phyloP scores from a whole-genome alignment of 768 basidiomycete genomes.

The Tulasnella sp. region DNA sequence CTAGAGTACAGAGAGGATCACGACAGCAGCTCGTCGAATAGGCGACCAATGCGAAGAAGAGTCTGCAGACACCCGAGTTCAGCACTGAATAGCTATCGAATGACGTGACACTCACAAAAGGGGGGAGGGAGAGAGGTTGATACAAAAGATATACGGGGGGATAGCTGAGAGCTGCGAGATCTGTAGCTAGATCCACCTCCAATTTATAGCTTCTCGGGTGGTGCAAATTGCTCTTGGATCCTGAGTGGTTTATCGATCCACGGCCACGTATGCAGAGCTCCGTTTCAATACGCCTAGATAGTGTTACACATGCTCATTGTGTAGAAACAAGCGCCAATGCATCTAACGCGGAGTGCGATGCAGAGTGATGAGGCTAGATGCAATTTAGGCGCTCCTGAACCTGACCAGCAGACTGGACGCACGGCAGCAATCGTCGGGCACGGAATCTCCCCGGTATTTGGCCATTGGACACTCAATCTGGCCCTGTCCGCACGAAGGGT shows the following conservation, averaged over 20 bases:
- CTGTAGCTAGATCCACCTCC: not conserved
- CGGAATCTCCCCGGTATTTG: too few relatives aligned
- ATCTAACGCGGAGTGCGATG: not conserved
- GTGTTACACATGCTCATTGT: not conserved
- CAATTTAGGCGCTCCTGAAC: too few relatives aligned
- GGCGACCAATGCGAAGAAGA: not conserved
- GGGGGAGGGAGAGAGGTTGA: not conserved
- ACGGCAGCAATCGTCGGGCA: too few relatives aligned
- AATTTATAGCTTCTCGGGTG: too few relatives aligned
- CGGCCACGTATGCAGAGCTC: too few relatives aligned
- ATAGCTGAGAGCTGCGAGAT: not conserved
- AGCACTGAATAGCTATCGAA: not conserved
- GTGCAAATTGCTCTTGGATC: too few relatives aligned
- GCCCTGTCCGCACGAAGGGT: too few relatives aligned
- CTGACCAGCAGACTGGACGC: too few relatives aligned
- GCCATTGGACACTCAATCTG: too few relatives aligned
- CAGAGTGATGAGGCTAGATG: not conserved
- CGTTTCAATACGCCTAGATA: too few relatives aligned
- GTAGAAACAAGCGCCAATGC: not conserved
- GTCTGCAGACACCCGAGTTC: not conserved
- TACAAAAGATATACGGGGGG: not conserved
- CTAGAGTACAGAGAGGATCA: slow-evolving; percentile 5
- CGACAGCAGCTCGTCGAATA: slow-evolving; percentile 10
- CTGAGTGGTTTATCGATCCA: too few relatives aligned
- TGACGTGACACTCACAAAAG: not conserved